A percentile compares a stretch with the other conserved stretches of the same genome.
Evolutionary conservation across 495 filamentous ascomycete genomes (phyloP).

Genomic region (Aspergillus wentii): DNA sequence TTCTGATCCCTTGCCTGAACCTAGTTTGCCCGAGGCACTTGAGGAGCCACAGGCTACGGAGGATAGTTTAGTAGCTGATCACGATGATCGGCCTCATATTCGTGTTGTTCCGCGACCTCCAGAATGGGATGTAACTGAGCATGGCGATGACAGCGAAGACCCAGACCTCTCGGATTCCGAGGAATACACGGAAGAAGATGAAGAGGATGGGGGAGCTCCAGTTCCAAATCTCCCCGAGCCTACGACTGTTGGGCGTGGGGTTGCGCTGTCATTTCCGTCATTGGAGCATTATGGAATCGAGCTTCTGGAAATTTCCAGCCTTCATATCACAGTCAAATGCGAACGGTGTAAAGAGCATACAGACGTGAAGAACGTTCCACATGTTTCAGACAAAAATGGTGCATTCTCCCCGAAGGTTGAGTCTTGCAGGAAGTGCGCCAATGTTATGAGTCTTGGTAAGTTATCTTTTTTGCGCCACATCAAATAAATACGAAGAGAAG

Average conservation of each 20-base stretch:
- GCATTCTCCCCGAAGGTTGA: conserved; percentile 29
- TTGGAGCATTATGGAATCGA: conserved; percentile 80
- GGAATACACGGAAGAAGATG: conserved; percentile 43
- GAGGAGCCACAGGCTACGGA: conserved; percentile 9
- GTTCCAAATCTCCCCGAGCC: conserved; percentile 24
- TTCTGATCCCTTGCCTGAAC: conserved; percentile 15
- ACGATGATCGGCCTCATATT: conserved; percentile 58
- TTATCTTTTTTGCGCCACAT: background rate
- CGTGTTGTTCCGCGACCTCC: conserved; percentile 75
- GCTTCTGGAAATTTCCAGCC: conserved; percentile 62
- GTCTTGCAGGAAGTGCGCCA: conserved; percentile 75
- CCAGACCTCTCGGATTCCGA: conserved; percentile 33
- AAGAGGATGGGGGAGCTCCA: conserved; percentile 40
- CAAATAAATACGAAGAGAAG: background rate
- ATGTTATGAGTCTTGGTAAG: conserved; percentile 54
- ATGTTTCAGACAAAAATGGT: conserved; percentile 34
- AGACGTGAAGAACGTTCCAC: conserved; percentile 64
- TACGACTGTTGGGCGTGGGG: conserved; percentile 53
- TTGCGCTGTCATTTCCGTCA: conserved; percentile 76
- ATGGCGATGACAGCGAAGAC: conserved; percentile 31
- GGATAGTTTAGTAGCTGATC: background rate
- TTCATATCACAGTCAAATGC: conserved; percentile 77
- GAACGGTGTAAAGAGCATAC: conserved; percentile 74
- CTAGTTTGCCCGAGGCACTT: conserved; percentile 5
- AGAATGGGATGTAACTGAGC: conserved; percentile 60